These are phyloP conservation scores for Phytophthora sojae DNA, from an alignment of 352 stramenopile species.

Conservation along the genomic window DNA sequence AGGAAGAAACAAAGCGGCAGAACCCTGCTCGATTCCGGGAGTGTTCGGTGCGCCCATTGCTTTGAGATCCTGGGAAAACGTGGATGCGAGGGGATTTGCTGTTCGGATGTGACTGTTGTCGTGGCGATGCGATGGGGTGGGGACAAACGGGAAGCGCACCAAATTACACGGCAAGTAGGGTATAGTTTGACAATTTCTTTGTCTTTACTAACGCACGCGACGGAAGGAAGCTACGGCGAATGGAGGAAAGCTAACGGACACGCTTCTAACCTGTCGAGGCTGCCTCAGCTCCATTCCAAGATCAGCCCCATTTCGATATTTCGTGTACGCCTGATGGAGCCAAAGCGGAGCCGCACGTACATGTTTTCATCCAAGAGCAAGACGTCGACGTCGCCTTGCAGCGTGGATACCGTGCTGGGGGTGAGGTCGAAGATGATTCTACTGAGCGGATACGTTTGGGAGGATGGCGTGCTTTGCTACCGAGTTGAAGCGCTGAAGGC, in stretches of 20 bases:
- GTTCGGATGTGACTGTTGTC: background rate
- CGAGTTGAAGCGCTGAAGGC: background rate
- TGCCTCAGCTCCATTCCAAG: no score
- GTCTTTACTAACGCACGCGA: background rate
- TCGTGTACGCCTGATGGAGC: no score
- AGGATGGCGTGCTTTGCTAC: conserved; percentile 6
- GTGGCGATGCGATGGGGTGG: background rate
- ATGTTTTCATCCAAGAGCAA: no score
- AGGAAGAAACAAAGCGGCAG: conserved; percentile 52
- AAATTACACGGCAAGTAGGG: background rate
- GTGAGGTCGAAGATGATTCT: conserved; percentile 12
- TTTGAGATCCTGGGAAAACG: conserved; percentile 19
- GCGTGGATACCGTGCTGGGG: conserved; percentile 12
- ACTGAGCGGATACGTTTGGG: conserved; percentile 10
- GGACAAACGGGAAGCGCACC: background rate
- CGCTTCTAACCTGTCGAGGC: no score
- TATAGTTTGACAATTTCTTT: background rate
- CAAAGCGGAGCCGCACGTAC: no score
- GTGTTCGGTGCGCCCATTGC: conserved; percentile 45
- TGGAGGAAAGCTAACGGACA: no score
- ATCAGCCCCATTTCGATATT: no score
- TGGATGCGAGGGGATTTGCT: background rate
- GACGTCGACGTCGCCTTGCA: background rate
- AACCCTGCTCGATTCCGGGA: conserved; percentile 55
- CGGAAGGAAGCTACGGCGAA: no score